phyloP scores from a whole-genome alignment of 1,284 basidiomycete species.

The Pyrrhoderma lamaoense region DNA sequence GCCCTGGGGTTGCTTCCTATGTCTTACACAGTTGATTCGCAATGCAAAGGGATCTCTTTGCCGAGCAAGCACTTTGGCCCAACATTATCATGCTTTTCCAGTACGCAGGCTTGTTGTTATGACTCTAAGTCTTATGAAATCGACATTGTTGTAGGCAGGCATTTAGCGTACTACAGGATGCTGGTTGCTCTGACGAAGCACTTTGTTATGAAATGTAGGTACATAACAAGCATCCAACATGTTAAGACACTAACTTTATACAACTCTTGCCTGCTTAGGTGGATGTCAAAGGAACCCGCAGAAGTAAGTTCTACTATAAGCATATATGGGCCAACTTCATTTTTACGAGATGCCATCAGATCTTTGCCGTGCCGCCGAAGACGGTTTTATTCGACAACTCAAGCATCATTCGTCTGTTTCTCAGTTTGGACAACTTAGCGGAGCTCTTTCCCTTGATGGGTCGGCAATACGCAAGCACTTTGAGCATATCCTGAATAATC shows the following conservation, averaged over 20 bases:
- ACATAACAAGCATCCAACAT: too few relatives aligned
- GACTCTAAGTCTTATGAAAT: neutral
- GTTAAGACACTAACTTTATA: neutral
- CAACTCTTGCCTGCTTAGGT: too few relatives aligned
- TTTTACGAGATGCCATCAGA: too few relatives aligned
- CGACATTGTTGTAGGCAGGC: slow-evolving; percentile 38
- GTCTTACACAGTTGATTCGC: too few relatives aligned
- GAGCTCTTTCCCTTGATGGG: slow-evolving; percentile 50
- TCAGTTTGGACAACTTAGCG: slow-evolving; percentile 55
- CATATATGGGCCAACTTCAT: too few relatives aligned
- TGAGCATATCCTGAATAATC: slow-evolving; percentile 51
- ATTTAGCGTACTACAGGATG: slow-evolving; percentile 55
- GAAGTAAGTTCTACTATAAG: slow-evolving; percentile 28
- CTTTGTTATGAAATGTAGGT: slow-evolving; percentile 58
- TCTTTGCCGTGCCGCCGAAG: slow-evolving; percentile 59
- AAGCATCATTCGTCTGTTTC: slow-evolving; percentile 58
- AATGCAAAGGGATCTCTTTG: slow-evolving; percentile 40
- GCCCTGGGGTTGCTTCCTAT: too few relatives aligned
- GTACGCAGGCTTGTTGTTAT: slow-evolving; percentile 25
- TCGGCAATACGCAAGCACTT: slow-evolving; percentile 42
- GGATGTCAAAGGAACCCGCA: slow-evolving; percentile 69
- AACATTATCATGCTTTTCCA: slow-evolving; percentile 60
- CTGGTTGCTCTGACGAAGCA: slow-evolving; percentile 60
- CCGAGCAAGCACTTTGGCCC: slow-evolving; percentile 61
- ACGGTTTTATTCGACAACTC: slow-evolving; percentile 54